Conservation (phyloP, 78 protist species). For the Mastigamoeba balamuthi region DNA sequence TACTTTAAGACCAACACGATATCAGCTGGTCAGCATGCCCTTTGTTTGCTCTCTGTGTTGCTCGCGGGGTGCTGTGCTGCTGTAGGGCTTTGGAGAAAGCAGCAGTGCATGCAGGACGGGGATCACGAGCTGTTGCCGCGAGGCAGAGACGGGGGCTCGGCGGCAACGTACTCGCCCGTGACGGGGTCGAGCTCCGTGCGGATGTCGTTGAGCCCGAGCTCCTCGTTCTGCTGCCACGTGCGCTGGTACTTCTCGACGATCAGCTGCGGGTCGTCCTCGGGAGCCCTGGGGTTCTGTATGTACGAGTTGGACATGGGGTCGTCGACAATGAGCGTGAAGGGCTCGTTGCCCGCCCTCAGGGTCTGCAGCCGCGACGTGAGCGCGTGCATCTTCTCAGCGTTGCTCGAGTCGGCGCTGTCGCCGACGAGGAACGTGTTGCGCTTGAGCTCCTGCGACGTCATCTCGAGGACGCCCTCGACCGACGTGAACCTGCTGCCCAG, state of each 20-base stretch:
- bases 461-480: constrained; percentile 68
- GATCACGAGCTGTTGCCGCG: too few species aligned
- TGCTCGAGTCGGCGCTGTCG: constrained; percentile 27
- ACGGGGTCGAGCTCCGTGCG: constrained; percentile 33
- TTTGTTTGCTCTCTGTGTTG: too few species aligned
- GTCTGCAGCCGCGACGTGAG: neutral
- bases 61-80: too few species aligned
- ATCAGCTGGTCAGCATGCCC: too few species aligned
- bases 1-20: too few species aligned
- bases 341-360: neutral
- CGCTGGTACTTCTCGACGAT: constrained; percentile 54
- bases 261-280: constrained; percentile 74
- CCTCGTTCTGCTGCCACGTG: constrained; percentile 72
- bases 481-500: constrained; percentile 86
- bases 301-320: constrained; percentile 70
- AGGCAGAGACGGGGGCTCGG: too few species aligned
- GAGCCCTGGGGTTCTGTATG: constrained; percentile 51
- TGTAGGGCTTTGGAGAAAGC: too few species aligned
- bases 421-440: constrained; percentile 43
- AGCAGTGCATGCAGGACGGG: too few species aligned
- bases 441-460: constrained; percentile 19
- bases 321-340: constrained; percentile 66
- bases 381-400: neutral
- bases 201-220: constrained; percentile 75
- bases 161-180: too few species aligned